Evolutionary conservation across 1,284 basidiomycete species (phyloP), one percentile per base, ranked within the genome.

Genomic region (Melampsora medusae): DNA sequence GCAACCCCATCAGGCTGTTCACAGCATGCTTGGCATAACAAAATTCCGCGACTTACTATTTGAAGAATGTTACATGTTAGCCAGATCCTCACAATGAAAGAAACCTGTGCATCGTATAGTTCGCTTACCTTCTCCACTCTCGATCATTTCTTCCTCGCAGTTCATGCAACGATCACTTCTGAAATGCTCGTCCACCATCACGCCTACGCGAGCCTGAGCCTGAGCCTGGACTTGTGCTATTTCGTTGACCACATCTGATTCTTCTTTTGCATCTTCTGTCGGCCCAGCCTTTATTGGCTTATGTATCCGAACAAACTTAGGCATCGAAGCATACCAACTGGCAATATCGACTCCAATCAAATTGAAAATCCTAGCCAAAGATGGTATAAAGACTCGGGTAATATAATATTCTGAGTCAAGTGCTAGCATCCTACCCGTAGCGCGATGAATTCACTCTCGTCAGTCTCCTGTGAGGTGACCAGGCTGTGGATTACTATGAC

Each of bases 381-480:
- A 93, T 4, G 93, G 93, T 68, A 98, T 92, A 67, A 99, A 87
- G 22, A 93, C 89, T 66, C 89, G 87, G 1, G 88, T 88, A 80
- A 99, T 97, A 82, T 99, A 98, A 84, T 98, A 97, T n/a, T 87
- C 83, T 2, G 89, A 89, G 81, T 97, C 92, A 33, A 96, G 86
- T 14, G 87, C 88, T 59, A 89, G 84, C 53, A 87, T 84, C 59
- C 89, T 90, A 80, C 25, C 10, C 50, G 4, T 28, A 71, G 31
- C 16, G 19, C 25, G 49, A 19, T 25, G 49, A 53, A 7, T 19
- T 72, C 5, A 56, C 19, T 46, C 28, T 62, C n/a, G 66, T 62
- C 53, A 49, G 28, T 33, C 17, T 60, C 59, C 14, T 5, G 17
- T 25, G 17, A 19, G 48, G 1, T 68, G 17, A 14, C 35, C 4